phyloP scores from a whole-genome alignment of 805 yeast species.

The Saccharomycopsis babjevae region DNA sequence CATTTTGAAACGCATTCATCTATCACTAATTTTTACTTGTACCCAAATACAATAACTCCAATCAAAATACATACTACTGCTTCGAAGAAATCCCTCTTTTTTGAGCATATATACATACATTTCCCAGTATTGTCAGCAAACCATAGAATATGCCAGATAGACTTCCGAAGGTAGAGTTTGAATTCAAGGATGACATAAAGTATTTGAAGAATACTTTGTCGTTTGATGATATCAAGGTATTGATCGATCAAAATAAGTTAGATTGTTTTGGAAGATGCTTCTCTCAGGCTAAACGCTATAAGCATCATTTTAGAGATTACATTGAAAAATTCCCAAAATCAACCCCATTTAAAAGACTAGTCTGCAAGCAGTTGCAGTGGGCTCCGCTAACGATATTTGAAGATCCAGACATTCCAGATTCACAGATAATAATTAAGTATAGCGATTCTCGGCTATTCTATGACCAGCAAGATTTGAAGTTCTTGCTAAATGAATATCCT shows the following conservation, averaged over 20 bases:
- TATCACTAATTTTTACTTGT: too few relatives aligned
- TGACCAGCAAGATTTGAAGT: slow-evolving; percentile 33
- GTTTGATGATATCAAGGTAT: slow-evolving; percentile 6
- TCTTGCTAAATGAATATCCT: slow-evolving; percentile 54
- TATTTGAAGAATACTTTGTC: slow-evolving; percentile 5
- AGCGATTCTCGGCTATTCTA: slow-evolving; percentile 30
- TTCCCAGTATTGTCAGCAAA: background rate
- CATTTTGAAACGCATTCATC: too few relatives aligned
- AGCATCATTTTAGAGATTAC: slow-evolving; percentile 6
- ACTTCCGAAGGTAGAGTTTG: background rate
- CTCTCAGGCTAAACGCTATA: slow-evolving; percentile 2
- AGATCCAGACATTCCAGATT: slow-evolving; percentile 9
- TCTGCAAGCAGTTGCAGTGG: slow-evolving; percentile 16
- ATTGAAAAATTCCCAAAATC: background rate
- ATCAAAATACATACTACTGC: too few relatives aligned
- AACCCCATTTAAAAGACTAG: slow-evolving; percentile 10
- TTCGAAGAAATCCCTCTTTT: too few relatives aligned
- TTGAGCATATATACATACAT: background rate
- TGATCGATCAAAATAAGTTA: slow-evolving; percentile 7
- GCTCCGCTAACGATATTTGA: slow-evolving; percentile 1
- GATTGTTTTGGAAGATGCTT: slow-evolving; percentile 10
- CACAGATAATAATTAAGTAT: background rate
- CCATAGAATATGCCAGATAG: background rate
- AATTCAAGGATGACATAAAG: slow-evolving; percentile 4
- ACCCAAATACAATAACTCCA: too few relatives aligned